Evolutionary conservation across 495 filamentous ascomycete species (phyloP), one percentile per base, ranked within the genome.

Genomic region (Beverwykella pulmonaria): DNA sequence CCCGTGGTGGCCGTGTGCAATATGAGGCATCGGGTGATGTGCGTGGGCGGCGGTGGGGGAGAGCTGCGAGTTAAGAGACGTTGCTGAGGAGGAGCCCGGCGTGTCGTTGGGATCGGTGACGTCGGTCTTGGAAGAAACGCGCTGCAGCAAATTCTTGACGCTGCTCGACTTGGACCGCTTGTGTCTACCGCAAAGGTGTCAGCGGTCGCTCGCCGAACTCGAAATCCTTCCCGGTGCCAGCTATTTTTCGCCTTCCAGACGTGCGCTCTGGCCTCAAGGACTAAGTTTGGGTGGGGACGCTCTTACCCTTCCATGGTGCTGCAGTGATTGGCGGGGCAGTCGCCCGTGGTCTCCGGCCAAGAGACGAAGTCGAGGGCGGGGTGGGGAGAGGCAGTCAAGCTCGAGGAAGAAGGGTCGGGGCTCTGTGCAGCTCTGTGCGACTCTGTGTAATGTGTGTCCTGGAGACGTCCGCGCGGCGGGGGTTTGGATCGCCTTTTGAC

Each of bases 151-250:
- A 23, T 75, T 71, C 44, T 75, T 75, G 7, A 74, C 72, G 53
- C 72, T 65, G 63, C 58, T 69, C 12, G 75, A 74, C 63, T 75
- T 75, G 65, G 68, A 63, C 27, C 76, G 65, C 68, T 78, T 78
- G 74, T 75, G 75, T 29, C 67, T 73, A 59, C 19, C 0, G 27
- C n/a, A 12, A 23, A 14, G 1, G 8, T 41, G 62, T 70, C 53
- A 70, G 68, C 30, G 15, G 19, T 39, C 25, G 48, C 50, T 44
- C 2, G 4, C 22, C 14, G 20, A 41, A 44, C 5, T n/a, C 39
- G 3, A 44, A n/a, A 10, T 44, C 39, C 39, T n/a, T 44, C 39
- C 39, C 39, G 39, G 17, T 44, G 39, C 39, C 39, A n/a, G 17
- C 39, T 44, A 44, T 44, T 44, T 44, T 14, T 44, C 6, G 17